These are phyloP conservation scores for Naegleria gruberi DNA, from an alignment of 208 protist genomes.

Conservation along the genomic window DNA sequence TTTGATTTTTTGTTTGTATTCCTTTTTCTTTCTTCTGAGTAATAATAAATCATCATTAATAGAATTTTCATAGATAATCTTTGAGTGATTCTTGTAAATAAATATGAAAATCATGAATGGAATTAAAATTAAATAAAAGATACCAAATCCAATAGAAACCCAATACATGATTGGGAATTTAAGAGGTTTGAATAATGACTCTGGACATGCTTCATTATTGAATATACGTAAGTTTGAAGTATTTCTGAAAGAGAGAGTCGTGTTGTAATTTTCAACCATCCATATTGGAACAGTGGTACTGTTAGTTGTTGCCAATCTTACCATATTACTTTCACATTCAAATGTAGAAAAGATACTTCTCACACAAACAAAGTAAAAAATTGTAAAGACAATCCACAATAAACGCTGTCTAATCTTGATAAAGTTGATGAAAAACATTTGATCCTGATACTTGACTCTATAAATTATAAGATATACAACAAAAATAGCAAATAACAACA, in stretches of 20 bases:
- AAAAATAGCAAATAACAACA: not conserved
- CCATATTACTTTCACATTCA: not conserved
- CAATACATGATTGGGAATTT: not conserved
- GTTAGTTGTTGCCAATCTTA: not conserved
- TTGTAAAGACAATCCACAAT: not conserved
- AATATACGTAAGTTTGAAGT: not conserved
- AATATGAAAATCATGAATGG: not conserved
- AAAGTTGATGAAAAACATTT: not conserved
- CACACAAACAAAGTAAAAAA: not conserved
- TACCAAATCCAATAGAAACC: not conserved
- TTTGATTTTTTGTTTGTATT: not conserved
- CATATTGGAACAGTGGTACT: no score
- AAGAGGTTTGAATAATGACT: not conserved
- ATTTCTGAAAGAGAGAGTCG: not conserved
- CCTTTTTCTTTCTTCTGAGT: not conserved
- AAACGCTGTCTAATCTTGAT: not conserved
- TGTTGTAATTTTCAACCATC: not conserved
- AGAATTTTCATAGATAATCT: not conserved
- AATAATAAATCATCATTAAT: not conserved
- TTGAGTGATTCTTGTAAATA: not conserved
- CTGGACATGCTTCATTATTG: not conserved
- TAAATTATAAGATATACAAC: not conserved
- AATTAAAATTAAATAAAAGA: not conserved
- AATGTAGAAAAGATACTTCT: not conserved
- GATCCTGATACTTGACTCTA: not conserved